A percentile compares a stretch with the other conserved stretches of the same genome.
Conservation (phyloP, 23 red algal genomes). For the Gracilariopsis chorda region DNA sequence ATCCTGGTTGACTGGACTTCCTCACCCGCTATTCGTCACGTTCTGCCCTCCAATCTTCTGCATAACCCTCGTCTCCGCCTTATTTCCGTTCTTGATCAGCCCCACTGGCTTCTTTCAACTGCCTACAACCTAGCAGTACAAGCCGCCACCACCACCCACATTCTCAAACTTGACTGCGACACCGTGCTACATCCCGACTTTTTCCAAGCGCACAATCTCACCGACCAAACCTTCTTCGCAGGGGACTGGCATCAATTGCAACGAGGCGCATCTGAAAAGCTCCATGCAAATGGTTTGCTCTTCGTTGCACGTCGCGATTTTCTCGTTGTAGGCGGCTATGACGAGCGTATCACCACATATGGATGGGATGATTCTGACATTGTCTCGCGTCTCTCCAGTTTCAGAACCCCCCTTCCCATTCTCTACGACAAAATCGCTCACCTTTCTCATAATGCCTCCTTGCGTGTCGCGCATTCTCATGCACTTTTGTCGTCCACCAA, state of each 20-base stretch:
- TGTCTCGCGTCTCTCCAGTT: slow-evolving; percentile 40
- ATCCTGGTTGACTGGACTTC: slow-evolving; percentile 87
- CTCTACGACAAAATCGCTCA: slow-evolving; percentile 37
- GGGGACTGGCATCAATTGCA: slow-evolving; percentile 67
- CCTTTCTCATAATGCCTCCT: slow-evolving; percentile 27
- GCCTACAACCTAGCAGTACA: slow-evolving; percentile 74
- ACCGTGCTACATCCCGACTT: slow-evolving; percentile 66
- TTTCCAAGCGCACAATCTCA: slow-evolving; percentile 50
- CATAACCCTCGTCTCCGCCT: slow-evolving; percentile 13
- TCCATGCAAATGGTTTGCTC: slow-evolving; percentile 73
- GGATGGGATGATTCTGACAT: slow-evolving; percentile 88
- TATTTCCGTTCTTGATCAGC: slow-evolving; percentile 44
- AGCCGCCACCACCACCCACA: not conserved
- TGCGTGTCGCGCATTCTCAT: slow-evolving; percentile 16
- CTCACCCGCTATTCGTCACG: not conserved
- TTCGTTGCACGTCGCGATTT: slow-evolving; percentile 25
- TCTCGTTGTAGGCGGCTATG: slow-evolving; percentile 63
- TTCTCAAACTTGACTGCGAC: slow-evolving; percentile 86
- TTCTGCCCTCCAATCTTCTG: not conserved
- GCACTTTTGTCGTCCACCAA: slow-evolving; percentile 48
- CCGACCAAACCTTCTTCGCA: slow-evolving; percentile 46
- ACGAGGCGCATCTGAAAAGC: slow-evolving; percentile 5
- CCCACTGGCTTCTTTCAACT: slow-evolving; percentile 67
- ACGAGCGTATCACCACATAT: slow-evolving; percentile 88
- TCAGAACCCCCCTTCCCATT: not conserved